phyloP scores from a whole-genome alignment of 2,329 filamentous ascomycete species.

The Calonectria fujianensis region DNA sequence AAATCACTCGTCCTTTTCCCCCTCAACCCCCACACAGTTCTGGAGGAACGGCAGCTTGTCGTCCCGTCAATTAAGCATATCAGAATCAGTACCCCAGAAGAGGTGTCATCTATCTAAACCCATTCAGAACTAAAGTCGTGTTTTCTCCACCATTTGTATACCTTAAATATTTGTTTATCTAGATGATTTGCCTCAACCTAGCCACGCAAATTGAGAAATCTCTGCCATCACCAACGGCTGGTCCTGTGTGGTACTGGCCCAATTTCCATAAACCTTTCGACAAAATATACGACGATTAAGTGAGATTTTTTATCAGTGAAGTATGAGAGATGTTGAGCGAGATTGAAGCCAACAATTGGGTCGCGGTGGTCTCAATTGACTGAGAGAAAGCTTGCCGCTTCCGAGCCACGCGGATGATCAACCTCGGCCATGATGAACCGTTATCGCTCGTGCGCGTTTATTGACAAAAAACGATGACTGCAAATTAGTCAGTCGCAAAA shows the following conservation, averaged over 20 bases:
- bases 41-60: neutral
- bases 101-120: neutral
- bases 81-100: neutral
- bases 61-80: constrained; percentile 1
- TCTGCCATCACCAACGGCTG: neutral
- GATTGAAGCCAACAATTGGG: too few relatives aligned
- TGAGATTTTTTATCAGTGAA: too few relatives aligned
- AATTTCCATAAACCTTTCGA: too few relatives aligned
- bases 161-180: neutral
- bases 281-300: too few relatives aligned
- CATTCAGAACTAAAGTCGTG: neutral
- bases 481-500: neutral
- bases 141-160: neutral
- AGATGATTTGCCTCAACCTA: neutral
- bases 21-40: neutral
- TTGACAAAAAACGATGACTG: neutral
- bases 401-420: neutral
- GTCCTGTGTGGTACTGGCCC: too few relatives aligned
- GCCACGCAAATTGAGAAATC: neutral
- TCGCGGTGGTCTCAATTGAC: too few relatives aligned
- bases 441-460: neutral
- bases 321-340: too few relatives aligned
- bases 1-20: neutral
- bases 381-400: neutral
- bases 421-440: neutral